Percentiles rank a stretch among this genome's conserved stretches.
Conservation (phyloP, 108 stramenopile species). For the Conticribra weissflogii region DNA sequence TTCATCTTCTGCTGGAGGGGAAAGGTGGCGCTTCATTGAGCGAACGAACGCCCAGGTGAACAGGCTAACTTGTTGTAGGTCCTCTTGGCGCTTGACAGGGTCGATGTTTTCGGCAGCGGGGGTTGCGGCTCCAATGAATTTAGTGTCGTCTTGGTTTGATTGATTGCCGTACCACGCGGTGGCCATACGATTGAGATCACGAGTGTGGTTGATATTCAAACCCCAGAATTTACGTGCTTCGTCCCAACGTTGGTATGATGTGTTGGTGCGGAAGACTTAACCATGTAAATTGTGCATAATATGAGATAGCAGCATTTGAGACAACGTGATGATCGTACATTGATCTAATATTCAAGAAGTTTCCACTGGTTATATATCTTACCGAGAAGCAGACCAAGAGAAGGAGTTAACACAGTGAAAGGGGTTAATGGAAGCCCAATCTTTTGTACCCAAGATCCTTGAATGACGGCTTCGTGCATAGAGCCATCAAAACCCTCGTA, state of each 20-base stretch:
- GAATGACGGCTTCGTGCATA: conserved; percentile 29
- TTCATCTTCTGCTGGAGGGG: conserved; percentile 66
- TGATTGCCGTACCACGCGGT: conserved; percentile 56
- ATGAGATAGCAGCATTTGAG: neutral
- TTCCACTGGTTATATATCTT: conserved; percentile 13
- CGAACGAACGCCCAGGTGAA: conserved; percentile 78
- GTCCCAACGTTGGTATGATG: conserved; percentile 69
- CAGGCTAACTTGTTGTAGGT: conserved; percentile 49
- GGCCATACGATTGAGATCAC: conserved; percentile 65
- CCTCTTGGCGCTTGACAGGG: conserved; percentile 44
- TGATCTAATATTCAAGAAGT: neutral
- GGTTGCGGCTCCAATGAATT: conserved; percentile 28
- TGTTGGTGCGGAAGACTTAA: conserved; percentile 72
- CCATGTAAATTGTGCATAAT: neutral
- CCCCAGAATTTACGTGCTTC: conserved; percentile 78
- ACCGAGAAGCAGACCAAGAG: conserved; percentile 69
- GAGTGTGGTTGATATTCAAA: conserved; percentile 73
- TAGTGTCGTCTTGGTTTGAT: conserved; percentile 17
- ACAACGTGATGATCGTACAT: conserved; percentile 3
- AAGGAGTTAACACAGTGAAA: conserved; percentile 60
- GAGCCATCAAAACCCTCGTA: conserved; percentile 55
- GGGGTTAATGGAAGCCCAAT: conserved; percentile 53
- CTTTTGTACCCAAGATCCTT: conserved; percentile 17
- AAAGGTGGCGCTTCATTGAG: conserved; percentile 66
- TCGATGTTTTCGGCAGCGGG: neutral